phyloP scores from a whole-genome alignment of 441 rosid species.

The Euphorbia schlechtendalii region DNA sequence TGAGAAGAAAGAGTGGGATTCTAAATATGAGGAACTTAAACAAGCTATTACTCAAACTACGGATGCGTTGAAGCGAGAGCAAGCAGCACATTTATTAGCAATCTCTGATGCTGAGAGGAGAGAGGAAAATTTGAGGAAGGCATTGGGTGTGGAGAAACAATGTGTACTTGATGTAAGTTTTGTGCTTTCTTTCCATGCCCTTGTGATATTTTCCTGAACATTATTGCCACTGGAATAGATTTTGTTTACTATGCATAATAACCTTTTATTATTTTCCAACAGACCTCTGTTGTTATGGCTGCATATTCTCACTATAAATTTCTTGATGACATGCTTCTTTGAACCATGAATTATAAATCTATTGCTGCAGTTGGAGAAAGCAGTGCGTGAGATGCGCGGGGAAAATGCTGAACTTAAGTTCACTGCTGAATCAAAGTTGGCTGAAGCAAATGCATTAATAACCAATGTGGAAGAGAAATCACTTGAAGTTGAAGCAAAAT shows the following conservation, averaged over 20 bases:
- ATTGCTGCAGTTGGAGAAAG: conserved; percentile 68
- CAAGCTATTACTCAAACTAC: conserved; percentile 45
- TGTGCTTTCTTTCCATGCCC: not conserved
- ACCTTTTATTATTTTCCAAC: not conserved
- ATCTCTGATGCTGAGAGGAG: conserved; percentile 67
- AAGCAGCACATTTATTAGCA: conserved; percentile 63
- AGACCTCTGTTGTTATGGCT: no score
- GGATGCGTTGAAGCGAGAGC: conserved; percentile 64
- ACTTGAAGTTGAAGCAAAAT: conserved; percentile 73
- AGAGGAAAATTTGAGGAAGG: conserved; percentile 77
- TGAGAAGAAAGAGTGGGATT: conserved; percentile 83
- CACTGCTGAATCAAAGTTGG: conserved; percentile 80
- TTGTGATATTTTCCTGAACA: not conserved
- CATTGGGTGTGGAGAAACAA: conserved; percentile 86
- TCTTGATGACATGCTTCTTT: not conserved
- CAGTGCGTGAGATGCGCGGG: conserved; percentile 72
- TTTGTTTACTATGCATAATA: not conserved
- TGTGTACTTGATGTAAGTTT: conserved; percentile 81
- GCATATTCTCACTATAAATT: not conserved
- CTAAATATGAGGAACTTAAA: conserved; percentile 60
- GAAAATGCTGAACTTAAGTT: conserved; percentile 88
- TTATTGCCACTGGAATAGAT: not conserved
- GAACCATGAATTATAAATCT: conserved; percentile 13
- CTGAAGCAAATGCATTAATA: conserved; percentile 81
- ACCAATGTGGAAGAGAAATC: conserved; percentile 75